Base-by-base conservation (phyloP, 2,329 filamentous ascomycete species). In the Herpotrichia juniperi region DNA sequence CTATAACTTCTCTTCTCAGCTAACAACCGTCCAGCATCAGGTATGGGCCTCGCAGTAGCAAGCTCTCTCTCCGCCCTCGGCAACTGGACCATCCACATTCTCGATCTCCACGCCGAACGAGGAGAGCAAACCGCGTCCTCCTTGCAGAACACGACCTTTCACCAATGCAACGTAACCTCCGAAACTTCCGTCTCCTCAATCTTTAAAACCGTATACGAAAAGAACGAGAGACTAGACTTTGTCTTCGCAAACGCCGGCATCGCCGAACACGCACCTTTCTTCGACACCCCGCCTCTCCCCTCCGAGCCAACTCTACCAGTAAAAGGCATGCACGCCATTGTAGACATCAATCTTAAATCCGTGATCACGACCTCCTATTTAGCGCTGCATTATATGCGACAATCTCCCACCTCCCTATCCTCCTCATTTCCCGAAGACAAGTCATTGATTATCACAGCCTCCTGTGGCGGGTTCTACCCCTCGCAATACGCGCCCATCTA, bases 241-340 rank as follows among this genome's bases (percentile, higher is more conserved):
- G 76, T 79, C 42, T 79, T 79, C 58, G 78, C 76, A 22, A 80
- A 80, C 50, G 78, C 77, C 2, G 78, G 78, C 7, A 70, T 79
- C 32, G 62, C 76, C 16, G 76, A 78, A 50, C 63, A 67, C 24
- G 53, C 60, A 26, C 75, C 73, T 47, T 77, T 77, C 63, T 77
- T 71, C 59, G 63, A 60, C 35, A 50, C 8, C 1, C 64, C 19
- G 46, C 52, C 21, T 3, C 31, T 24, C n/a, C 50, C 66, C 1
- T 47, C 48, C 16, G 45, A 34, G 4, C 31, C 54, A 3, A 54
- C 50, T 3, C 48, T 40, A 9, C 48, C 40, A 4, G 30, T 35
- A 35, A 50, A 76, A 6, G 60, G 67, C 14, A 62, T 68, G 17
- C 47, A 58, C 21, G 50, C 67, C 5, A 67, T 73, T 11, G 65